Base-by-base conservation (phyloP, 2,329 filamentous ascomycete species). In the Monilinia laxa region DNA sequence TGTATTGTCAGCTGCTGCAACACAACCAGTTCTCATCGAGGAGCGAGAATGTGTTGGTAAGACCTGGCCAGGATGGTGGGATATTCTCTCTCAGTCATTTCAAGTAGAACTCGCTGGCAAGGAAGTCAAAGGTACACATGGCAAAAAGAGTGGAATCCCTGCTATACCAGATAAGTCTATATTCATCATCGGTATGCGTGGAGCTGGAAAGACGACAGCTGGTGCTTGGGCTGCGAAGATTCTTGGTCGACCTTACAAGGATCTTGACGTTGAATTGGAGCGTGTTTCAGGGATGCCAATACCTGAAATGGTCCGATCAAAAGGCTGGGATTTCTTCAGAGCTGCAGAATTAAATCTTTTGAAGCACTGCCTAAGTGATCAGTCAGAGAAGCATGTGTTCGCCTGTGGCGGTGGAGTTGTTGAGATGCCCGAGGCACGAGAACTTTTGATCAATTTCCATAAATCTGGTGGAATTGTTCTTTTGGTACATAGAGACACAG, bases 21-120 rank as follows among this genome's bases (percentile, higher is more conserved):
- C 91, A 1, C 79, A 85, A 10, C 85, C 91, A 0, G 90, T 92
- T 0, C 79, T 96, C 20, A 87, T 99, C 62, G 84, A 91, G 2
- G 95, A 99, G 77, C 90, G 93, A 68, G 93, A 97, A 74, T 99
- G 95, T 76, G 91, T 92, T 3, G 93, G 91, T 52, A 99, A 99
- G 83, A 99, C 95, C 2, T 99, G 95, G 95, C 95, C 95, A 0
- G 95, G 94, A 12, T 99, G 95, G 92, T 99, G 95, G 95, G 95
- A 99, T 78, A 87, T 89, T 23, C 80, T 98, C 66, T 88, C 89
- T 28, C 87, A 90, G 71, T 85, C 87, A 18, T 99, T 97, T 81
- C 83, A 87, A 45, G 90, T 91, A 38, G 79, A 84, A 38, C 81
- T 98, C n/a, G 85, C 89, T 68, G 95, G 95, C 16, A 85, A 89